These are phyloP conservation scores for Myxozyma udenii DNA, from an alignment of 805 yeast species.

Conservation along the genomic window DNA sequence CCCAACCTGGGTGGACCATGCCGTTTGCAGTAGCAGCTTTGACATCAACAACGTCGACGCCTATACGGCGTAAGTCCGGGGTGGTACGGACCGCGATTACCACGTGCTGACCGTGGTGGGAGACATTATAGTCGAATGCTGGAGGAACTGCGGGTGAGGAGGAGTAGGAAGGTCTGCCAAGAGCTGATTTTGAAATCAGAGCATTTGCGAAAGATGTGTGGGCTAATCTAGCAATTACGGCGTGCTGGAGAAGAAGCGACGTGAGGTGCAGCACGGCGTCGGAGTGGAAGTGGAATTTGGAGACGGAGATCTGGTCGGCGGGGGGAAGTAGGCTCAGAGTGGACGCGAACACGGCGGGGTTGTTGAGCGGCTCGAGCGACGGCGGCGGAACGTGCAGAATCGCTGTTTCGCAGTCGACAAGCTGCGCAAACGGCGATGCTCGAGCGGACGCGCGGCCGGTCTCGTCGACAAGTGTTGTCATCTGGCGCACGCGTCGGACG, in stretches of 20 bases:
- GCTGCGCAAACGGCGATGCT: background rate
- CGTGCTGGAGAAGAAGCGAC: conserved; percentile 21
- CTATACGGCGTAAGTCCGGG: conserved; percentile 6
- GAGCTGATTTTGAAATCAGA: background rate
- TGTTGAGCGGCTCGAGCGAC: no score
- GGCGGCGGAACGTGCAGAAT: background rate
- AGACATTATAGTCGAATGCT: conserved; percentile 23
- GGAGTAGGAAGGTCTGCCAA: no score
- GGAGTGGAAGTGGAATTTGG: conserved; percentile 12
- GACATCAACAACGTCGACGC: conserved; percentile 20
- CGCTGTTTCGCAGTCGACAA: background rate
- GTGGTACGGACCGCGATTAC: conserved; percentile 10
- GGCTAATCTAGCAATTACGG: conserved; percentile 7
- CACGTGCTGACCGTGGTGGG: conserved; percentile 23
- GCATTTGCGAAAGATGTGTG: background rate
- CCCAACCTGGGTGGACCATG: background rate
- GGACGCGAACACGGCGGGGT: background rate
- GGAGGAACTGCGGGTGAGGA: background rate
- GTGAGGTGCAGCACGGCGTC: conserved; percentile 18
- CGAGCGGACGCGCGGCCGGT: no score
- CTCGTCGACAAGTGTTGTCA: no score
- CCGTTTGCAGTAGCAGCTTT: conserved; percentile 4
- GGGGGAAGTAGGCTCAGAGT: conserved; percentile 6
- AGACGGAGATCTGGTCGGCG: conserved; percentile 11
- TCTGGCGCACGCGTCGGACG: no score